phyloP scores from a whole-genome alignment of 1,284 basidiomycete species.

The Ustilago shanxiensis region DNA sequence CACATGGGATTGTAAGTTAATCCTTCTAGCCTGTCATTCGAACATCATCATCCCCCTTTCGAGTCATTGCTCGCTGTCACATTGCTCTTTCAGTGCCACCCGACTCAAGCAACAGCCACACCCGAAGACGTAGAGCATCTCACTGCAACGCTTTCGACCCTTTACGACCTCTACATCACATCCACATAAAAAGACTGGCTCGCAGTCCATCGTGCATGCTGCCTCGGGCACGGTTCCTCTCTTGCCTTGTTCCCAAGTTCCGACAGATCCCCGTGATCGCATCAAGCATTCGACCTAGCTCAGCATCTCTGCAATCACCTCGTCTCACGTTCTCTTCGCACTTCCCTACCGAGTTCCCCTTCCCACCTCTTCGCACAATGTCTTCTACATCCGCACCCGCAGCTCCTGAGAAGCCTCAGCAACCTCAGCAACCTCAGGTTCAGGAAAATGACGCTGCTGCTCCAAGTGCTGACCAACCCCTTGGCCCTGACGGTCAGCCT shows the following conservation, averaged over 20 bases:
- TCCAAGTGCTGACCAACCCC: conserved; percentile 29
- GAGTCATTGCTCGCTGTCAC: conserved; percentile 11
- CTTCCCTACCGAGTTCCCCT: background rate
- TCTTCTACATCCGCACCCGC: conserved; percentile 32
- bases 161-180: background rate
- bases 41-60: conserved; percentile 2
- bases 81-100: background rate
- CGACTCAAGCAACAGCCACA: conserved; percentile 10
- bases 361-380: conserved; percentile 25
- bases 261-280: conserved; percentile 19
- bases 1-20: background rate
- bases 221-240: conserved; percentile 18
- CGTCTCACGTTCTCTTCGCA: background rate
- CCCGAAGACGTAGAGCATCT: conserved; percentile 3
- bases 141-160: background rate
- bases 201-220: conserved; percentile 39
- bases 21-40: background rate
- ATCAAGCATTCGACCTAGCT: background rate
- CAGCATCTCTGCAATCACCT: background rate
- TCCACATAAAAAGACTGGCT: conserved; percentile 12
- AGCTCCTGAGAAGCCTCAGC: conserved; percentile 22
- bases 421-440: conserved; percentile 23
- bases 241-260: conserved; percentile 15
- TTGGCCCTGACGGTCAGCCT: conserved; percentile 55
- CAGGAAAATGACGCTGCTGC: conserved; percentile 26